Evolutionary conservation across 1,139 yeast species (phyloP).

Genomic region (Lodderomyces pseudojiufengensis): DNA sequence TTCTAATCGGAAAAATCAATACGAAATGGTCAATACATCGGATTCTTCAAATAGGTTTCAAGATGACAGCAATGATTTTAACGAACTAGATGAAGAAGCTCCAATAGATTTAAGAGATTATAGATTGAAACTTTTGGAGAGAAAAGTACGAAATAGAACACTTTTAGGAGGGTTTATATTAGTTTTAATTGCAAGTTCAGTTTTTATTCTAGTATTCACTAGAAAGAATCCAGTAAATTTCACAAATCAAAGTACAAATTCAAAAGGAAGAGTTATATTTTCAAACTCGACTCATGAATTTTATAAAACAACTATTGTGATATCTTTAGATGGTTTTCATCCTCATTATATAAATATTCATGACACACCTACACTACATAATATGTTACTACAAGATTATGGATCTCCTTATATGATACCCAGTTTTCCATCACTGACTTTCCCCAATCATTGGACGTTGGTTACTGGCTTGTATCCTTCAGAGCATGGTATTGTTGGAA

Average conservation of each 20-base stretch:
- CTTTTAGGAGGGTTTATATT: constrained; percentile 10
- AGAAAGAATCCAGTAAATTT: constrained; percentile 52
- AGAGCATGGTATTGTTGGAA: constrained; percentile 85
- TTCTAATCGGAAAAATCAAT: constrained; percentile 7
- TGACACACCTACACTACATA: constrained; percentile 68
- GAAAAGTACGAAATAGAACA: constrained; percentile 13
- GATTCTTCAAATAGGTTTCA: constrained; percentile 9
- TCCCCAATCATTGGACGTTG: constrained; percentile 90
- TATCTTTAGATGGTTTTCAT: constrained; percentile 86
- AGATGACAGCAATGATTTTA: constrained; percentile 1
- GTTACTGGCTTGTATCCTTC: constrained; percentile 83
- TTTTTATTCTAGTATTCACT: constrained; percentile 8
- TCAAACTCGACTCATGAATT: constrained; percentile 71
- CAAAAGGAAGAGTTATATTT: constrained; percentile 36
- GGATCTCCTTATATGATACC: constrained; percentile 86
- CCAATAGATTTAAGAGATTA: constrained; percentile 13
- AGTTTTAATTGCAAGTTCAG: constrained; percentile 7
- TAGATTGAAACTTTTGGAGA: constrained; percentile 12
- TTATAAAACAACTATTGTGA: constrained; percentile 70
- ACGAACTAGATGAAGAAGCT: constrained; percentile 6
- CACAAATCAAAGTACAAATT: constrained; percentile 67
- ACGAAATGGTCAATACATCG: constrained; percentile 13
- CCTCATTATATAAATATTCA: constrained; percentile 76
- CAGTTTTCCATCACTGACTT: constrained; percentile 83
- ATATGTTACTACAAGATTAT: constrained; percentile 49